phyloP scores from a whole-genome alignment of 2,329 filamentous ascomycete genomes.

The Xylaria sp. region DNA sequence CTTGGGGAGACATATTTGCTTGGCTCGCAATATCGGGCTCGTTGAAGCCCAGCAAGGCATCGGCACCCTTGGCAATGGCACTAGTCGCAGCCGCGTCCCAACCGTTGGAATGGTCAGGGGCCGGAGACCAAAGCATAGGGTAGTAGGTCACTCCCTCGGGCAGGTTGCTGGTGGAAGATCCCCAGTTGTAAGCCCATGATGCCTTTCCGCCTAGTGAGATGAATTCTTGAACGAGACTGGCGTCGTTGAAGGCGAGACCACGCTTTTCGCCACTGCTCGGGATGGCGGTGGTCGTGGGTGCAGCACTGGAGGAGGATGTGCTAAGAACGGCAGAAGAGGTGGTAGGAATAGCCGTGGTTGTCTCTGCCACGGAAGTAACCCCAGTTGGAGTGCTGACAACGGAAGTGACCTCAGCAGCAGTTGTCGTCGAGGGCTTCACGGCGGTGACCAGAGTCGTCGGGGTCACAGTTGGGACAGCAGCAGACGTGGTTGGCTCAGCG shows the following conservation, averaged over 20 bases:
- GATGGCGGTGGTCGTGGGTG: constrained; percentile 3
- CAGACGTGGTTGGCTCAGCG: constrained; percentile 31
- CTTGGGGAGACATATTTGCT: constrained; percentile 64
- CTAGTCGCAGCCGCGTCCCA: constrained; percentile 63
- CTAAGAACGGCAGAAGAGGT: constrained; percentile 1
- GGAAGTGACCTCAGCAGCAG: constrained; percentile 22
- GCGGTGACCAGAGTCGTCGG: constrained; percentile 44
- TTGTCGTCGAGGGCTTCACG: constrained; percentile 37
- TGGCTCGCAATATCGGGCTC: constrained; percentile 73
- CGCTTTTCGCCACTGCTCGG: constrained; percentile 41
- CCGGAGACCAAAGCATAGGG: constrained; percentile 73
- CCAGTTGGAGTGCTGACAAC: constrained; percentile 9
- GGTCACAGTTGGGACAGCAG: constrained; percentile 25
- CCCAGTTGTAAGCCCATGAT: constrained; percentile 51
- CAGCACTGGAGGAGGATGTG: constrained; percentile 26
- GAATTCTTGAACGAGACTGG: constrained; percentile 44
- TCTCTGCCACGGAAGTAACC: constrained; percentile 20
- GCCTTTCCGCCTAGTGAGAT: constrained; percentile 40
- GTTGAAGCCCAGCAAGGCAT: constrained; percentile 74
- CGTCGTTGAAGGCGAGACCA: constrained; percentile 51
- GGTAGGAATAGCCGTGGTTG: constrained; percentile 13
- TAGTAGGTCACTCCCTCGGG: constrained; percentile 64
- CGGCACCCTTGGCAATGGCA: constrained; percentile 64
- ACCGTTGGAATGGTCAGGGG: constrained; percentile 53
- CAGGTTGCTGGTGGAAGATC: constrained; percentile 47